phyloP scores from a whole-genome alignment of 106 monocot species.

The Xerophyta viscosa region DNA sequence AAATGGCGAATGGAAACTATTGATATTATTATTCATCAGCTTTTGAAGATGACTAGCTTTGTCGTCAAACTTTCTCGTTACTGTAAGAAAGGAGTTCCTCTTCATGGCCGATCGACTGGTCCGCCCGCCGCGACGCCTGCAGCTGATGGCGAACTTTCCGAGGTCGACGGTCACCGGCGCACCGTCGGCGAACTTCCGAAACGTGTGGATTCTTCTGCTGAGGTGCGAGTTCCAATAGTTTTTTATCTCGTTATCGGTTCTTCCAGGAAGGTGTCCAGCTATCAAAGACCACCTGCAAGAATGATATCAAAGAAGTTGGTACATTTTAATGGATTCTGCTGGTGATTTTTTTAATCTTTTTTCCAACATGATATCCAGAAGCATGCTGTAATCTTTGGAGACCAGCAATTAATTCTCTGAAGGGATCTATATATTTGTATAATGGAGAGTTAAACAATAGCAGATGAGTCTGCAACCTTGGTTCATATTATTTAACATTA shows the following conservation, averaged over 20 bases:
- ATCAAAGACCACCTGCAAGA: conserved; percentile 38
- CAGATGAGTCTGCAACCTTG: too few relatives aligned
- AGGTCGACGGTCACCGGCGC: conserved; percentile 11
- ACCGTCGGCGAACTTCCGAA: conserved; percentile 9
- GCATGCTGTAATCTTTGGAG: too few relatives aligned
- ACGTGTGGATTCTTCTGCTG: conserved; percentile 38
- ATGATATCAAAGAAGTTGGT: too few relatives aligned
- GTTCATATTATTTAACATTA: too few relatives aligned
- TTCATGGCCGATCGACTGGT: conserved; percentile 24
- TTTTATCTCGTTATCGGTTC: conserved; percentile 60
- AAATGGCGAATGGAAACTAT: neutral
- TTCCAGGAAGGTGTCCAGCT: conserved; percentile 30
- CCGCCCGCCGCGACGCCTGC: conserved; percentile 22
- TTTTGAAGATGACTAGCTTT: neutral
- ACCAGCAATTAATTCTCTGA: too few relatives aligned
- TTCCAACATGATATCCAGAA: too few relatives aligned
- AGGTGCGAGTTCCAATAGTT: conserved; percentile 72
- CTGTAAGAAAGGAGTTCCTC: conserved; percentile 4
- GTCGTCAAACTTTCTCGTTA: neutral
- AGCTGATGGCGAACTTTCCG: conserved; percentile 5
- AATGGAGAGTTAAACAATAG: too few relatives aligned
- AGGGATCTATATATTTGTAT: too few relatives aligned
- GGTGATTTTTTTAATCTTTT: too few relatives aligned
- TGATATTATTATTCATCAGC: neutral
- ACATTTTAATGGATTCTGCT: too few relatives aligned